phyloP scores from a whole-genome alignment of 768 basidiomycete genomes.

The Amanita pseudoporphyria region DNA sequence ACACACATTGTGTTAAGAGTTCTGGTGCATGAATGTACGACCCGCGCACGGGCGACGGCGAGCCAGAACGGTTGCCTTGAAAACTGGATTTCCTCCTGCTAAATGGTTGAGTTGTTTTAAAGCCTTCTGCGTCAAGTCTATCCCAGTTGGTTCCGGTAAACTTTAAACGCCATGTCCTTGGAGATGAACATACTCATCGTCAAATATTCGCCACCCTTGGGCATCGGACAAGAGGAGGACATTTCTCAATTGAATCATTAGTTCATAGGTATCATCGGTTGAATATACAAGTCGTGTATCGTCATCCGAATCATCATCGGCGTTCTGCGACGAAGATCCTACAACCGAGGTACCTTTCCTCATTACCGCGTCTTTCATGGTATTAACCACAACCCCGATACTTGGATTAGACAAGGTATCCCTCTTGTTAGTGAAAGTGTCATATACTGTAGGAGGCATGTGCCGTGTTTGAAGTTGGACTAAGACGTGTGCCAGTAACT shows the following conservation, averaged over 20 bases:
- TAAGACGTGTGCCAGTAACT: slow-evolving; percentile 58
- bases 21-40: slow-evolving; percentile 32
- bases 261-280: slow-evolving; percentile 56
- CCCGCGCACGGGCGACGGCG: slow-evolving; percentile 33
- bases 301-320: slow-evolving; percentile 40
- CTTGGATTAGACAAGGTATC: slow-evolving; percentile 20
- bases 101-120: slow-evolving; percentile 16
- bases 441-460: slow-evolving; percentile 43
- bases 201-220: slow-evolving; percentile 57
- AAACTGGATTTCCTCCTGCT: slow-evolving; percentile 35
- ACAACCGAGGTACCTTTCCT: slow-evolving; percentile 12
- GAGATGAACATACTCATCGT: slow-evolving; percentile 31
- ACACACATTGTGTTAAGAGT: slow-evolving; percentile 50
- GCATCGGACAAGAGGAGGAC: slow-evolving; percentile 43
- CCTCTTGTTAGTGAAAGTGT: slow-evolving; percentile 22
- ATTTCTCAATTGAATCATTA: slow-evolving; percentile 55
- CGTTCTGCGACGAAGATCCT: slow-evolving; percentile 13
- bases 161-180: not conserved
- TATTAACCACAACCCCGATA: slow-evolving; percentile 32
- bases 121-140: not conserved
- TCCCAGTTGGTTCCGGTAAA: not conserved
- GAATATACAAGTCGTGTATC: slow-evolving; percentile 38
- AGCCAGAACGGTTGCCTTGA: slow-evolving; percentile 38
- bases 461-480: slow-evolving; percentile 49
- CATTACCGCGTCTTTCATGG: slow-evolving; percentile 35